Evolutionary conservation across 2,329 filamentous ascomycete species (phyloP).

Genomic region (Juglanconis sp.): DNA sequence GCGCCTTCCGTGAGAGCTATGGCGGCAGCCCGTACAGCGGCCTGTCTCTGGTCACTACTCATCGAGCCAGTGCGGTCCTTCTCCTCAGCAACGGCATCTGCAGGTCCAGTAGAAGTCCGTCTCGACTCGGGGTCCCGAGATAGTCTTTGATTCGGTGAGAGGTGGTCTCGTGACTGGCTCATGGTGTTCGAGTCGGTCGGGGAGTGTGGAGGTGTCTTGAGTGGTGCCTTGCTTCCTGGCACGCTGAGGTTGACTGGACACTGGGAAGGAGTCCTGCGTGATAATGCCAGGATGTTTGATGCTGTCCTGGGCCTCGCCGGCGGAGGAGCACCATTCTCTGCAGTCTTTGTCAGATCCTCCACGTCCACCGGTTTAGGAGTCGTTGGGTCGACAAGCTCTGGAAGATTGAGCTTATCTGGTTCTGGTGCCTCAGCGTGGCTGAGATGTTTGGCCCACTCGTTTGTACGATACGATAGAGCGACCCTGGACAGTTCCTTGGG

Average conservation of each 20-base stretch:
- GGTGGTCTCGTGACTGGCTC: slow-evolving; percentile 8
- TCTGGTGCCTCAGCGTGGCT: slow-evolving; percentile 71
- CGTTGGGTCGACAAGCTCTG: slow-evolving; percentile 17
- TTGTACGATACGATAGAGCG: slow-evolving; percentile 80
- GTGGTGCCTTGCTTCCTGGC: not conserved
- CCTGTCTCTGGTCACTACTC: slow-evolving; percentile 10
- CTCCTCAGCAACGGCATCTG: slow-evolving; percentile 42
- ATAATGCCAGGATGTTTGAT: slow-evolving; percentile 23
- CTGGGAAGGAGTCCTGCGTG: slow-evolving; percentile 7
- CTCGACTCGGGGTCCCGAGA: not conserved
- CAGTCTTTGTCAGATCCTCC: slow-evolving; percentile 62
- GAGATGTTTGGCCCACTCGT: slow-evolving; percentile 94
- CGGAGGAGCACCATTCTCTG: slow-evolving; percentile 46
- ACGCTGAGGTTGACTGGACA: not conserved
- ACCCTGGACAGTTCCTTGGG: slow-evolving; percentile 72
- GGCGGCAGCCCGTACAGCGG: slow-evolving; percentile 20
- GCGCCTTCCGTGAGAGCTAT: slow-evolving; percentile 5
- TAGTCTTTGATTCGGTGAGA: slow-evolving; percentile 4
- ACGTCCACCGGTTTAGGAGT: slow-evolving; percentile 56
- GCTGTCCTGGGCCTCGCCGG: slow-evolving; percentile 30
- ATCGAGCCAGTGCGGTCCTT: slow-evolving; percentile 20
- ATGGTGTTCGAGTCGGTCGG: not conserved
- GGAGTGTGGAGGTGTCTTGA: not conserved
- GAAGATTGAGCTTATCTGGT: slow-evolving; percentile 55
- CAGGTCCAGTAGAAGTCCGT: not conserved